phyloP scores from a whole-genome alignment of 495 filamentous ascomycete genomes.

The Aspergillus steynii region DNA sequence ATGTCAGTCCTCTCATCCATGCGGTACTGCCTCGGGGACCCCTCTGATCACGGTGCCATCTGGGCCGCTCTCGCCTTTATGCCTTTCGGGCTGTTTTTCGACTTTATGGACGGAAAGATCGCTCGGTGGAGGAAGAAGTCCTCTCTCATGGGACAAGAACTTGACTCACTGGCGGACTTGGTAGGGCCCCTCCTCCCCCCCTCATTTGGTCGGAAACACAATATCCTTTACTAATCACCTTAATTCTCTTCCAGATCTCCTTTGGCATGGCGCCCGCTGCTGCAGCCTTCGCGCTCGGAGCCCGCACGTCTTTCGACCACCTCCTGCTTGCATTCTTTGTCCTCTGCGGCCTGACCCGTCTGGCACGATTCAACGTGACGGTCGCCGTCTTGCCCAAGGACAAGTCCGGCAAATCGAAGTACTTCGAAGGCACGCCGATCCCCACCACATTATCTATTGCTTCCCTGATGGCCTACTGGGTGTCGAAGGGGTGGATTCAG shows the following conservation, averaged over 20 bases:
- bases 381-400: slow-evolving; percentile 87
- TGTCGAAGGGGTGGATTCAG: slow-evolving; percentile 74
- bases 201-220: not conserved
- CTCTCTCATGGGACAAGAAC: slow-evolving; percentile 94
- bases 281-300: slow-evolving; percentile 83
- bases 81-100: slow-evolving; percentile 94
- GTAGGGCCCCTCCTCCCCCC: slow-evolving; percentile 48
- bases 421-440: slow-evolving; percentile 97
- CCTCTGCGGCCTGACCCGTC: slow-evolving; percentile 88
- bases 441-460: slow-evolving; percentile 83
- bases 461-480: slow-evolving; percentile 86
- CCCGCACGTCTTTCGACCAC: slow-evolving; percentile 85
- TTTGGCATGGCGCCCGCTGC: slow-evolving; percentile 90
- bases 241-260: slow-evolving; percentile 67
- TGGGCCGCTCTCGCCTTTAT: slow-evolving; percentile 85
- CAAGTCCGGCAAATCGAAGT: slow-evolving; percentile 81
- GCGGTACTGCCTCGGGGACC: slow-evolving; percentile 84
- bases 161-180: slow-evolving; percentile 95
- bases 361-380: slow-evolving; percentile 97
- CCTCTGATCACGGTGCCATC: slow-evolving; percentile 61
- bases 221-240: slow-evolving; percentile 9
- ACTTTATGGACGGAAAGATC: slow-evolving; percentile 97
- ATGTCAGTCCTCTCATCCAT: slow-evolving; percentile 96
- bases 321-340: slow-evolving; percentile 86
- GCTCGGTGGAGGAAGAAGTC: slow-evolving; percentile 95